Evolutionary conservation across 2,329 filamentous ascomycete species (phyloP).

Genomic region (Cryphonectria radicalis): DNA sequence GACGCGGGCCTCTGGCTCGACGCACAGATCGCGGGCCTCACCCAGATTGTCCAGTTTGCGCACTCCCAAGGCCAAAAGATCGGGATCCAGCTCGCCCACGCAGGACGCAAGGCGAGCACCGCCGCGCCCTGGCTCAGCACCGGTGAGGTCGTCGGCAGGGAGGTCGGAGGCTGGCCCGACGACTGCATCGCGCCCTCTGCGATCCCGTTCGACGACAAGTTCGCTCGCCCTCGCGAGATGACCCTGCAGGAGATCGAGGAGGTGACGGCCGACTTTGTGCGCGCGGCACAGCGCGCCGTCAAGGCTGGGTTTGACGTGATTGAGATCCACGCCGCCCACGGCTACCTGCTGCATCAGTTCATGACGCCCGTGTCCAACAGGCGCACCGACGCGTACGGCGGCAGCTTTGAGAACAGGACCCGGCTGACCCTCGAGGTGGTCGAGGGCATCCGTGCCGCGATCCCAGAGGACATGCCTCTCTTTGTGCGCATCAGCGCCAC

Average conservation of each 20-base stretch:
- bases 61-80: slow-evolving; percentile 64
- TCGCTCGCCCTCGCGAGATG: slow-evolving; percentile 60
- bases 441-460: slow-evolving; percentile 62
- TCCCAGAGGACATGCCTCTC: slow-evolving; percentile 71
- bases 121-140: slow-evolving; percentile 59
- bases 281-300: slow-evolving; percentile 57
- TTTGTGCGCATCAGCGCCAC: slow-evolving; percentile 75
- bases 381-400: slow-evolving; percentile 70
- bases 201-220: slow-evolving; percentile 35
- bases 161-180: slow-evolving; percentile 49
- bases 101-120: slow-evolving; percentile 61
- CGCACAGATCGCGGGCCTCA: slow-evolving; percentile 41
- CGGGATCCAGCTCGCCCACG: slow-evolving; percentile 73
- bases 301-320: slow-evolving; percentile 69
- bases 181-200: slow-evolving; percentile 41
- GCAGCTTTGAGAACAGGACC: slow-evolving; percentile 72
- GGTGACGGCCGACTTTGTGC: slow-evolving; percentile 63
- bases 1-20: slow-evolving; percentile 43
- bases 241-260: slow-evolving; percentile 67
- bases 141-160: slow-evolving; percentile 53
- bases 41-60: slow-evolving; percentile 45
- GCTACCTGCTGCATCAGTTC: slow-evolving; percentile 75
- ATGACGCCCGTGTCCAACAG: slow-evolving; percentile 71
- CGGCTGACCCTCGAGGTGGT: slow-evolving; percentile 71
- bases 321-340: slow-evolving; percentile 78